Conservation (phyloP, 2,329 filamentous ascomycete species). For the Beauveria bassiana region DNA sequence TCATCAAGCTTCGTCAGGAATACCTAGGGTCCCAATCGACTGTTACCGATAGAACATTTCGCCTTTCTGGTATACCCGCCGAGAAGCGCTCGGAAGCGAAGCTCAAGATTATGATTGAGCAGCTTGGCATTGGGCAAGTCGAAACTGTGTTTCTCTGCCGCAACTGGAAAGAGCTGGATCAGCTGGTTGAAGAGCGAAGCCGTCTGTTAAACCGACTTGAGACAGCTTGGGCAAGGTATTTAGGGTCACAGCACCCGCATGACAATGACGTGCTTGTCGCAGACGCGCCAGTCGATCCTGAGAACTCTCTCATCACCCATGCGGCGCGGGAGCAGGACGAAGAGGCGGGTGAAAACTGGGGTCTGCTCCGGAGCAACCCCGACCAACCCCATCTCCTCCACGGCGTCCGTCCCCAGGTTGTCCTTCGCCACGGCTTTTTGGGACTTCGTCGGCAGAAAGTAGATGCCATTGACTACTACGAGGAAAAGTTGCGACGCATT, state of each 20-base stretch:
- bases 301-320: background rate
- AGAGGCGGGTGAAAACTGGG: slow-evolving; percentile 48
- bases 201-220: slow-evolving; percentile 66
- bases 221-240: slow-evolving; percentile 69
- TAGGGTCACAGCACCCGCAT: slow-evolving; percentile 20
- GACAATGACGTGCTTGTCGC: background rate
- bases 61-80: slow-evolving; percentile 76
- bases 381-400: slow-evolving; percentile 27
- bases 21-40: slow-evolving; percentile 92
- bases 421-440: slow-evolving; percentile 72
- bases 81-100: slow-evolving; percentile 73
- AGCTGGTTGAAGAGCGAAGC: slow-evolving; percentile 60
- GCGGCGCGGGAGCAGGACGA: slow-evolving; percentile 23
- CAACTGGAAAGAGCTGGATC: slow-evolving; percentile 78
- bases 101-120: slow-evolving; percentile 82
- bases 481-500: slow-evolving; percentile 70
- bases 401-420: slow-evolving; percentile 55
- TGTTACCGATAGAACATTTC: slow-evolving; percentile 91
- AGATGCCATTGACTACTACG: slow-evolving; percentile 92
- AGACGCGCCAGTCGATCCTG: background rate
- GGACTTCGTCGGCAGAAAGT: slow-evolving; percentile 63
- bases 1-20: slow-evolving; percentile 79
- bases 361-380: slow-evolving; percentile 46
- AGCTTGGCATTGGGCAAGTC: slow-evolving; percentile 80
- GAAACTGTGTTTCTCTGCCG: slow-evolving; percentile 80